Base-by-base conservation (phyloP, 495 filamentous ascomycete species). In the Bryoglossum gracile region DNA sequence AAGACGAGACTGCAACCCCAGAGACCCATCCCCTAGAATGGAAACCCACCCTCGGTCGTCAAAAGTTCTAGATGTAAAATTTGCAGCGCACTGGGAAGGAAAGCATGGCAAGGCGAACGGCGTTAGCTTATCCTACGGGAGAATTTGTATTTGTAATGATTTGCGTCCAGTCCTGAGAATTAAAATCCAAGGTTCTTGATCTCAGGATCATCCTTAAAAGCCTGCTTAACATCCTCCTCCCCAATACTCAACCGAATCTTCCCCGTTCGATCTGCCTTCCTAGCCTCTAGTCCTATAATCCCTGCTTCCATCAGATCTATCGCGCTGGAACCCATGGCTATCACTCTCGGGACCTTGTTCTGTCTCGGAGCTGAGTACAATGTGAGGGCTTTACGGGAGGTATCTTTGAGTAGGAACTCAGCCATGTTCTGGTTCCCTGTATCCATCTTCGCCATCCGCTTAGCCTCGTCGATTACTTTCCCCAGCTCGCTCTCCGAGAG, bases 1-100 rank as follows among this genome's bases (percentile, higher is more conserved):
- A 77, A 45, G 92, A 97, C 65, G 85, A 90, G 13, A 74, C 83
- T 18, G 92, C 92, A 17, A 97, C 94, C 1, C 82, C 85, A 25
- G 87, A 96, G 63, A 85, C 83, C 21, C 87, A 97, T 68, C 92
- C 92, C 5, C 67, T 99, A 36, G 85, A 91, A 22, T 99, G 94
- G 92, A 87, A 85, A 57, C 94, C 92, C 22, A 87, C 79, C 1
- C 65, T 96, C 24, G 83, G 84, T 17, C 64, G 84, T 56, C 74
- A 79, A 62, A 85, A 82, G 67, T 86, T 54, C 45, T 62, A 35
- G 54, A 9, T 42, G 22, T 35, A 42, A 11, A n/a, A n/a, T n/a
- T n/a, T n/a, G n/a, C 10, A 41, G 2, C 18, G 33, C 35, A 26
- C 25, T 19, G 23, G 34, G 18, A 32, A 8, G 28, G 13, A 38